phyloP scores from a whole-genome alignment of 1,284 basidiomycete genomes.

The Apiotrichum domesticum region DNA sequence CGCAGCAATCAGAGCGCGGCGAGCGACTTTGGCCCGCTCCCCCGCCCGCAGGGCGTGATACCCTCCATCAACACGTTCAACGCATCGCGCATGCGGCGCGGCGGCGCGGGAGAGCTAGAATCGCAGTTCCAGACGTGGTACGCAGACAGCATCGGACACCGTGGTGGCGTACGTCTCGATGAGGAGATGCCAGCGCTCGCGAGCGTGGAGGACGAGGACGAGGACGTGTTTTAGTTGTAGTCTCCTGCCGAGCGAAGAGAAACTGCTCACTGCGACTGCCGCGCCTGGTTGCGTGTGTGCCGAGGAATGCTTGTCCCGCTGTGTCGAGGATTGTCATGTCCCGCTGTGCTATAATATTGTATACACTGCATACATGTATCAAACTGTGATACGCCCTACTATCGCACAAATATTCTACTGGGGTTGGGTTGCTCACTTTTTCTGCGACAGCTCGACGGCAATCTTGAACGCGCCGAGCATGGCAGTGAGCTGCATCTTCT shows the following conservation, averaged over 20 bases:
- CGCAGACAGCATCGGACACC: constrained; percentile 7
- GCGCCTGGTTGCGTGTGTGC: no score
- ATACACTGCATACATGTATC: constrained; percentile 16
- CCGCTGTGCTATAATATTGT: constrained; percentile 7
- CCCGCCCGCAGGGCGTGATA: not conserved
- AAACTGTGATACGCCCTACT: not conserved
- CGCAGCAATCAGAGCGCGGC: not conserved
- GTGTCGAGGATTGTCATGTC: not conserved
- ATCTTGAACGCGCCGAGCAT: constrained; percentile 91
- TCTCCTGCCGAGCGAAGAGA: no score
- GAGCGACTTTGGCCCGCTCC: constrained; percentile 13
- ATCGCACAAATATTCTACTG: not conserved
- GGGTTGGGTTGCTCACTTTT: constrained; percentile 39
- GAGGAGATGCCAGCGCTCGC: constrained; percentile 11
- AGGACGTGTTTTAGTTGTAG: constrained; percentile 9
- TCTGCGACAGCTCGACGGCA: constrained; percentile 62
- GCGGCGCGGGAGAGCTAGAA: constrained; percentile 6
- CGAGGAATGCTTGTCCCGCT: no score
- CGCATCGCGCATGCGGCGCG: constrained; percentile 8
- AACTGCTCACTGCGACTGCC: no score
- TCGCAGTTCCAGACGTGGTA: constrained; percentile 13
- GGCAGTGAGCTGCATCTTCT: constrained; percentile 91
- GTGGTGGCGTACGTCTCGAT: constrained; percentile 5
- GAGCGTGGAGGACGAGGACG: constrained; percentile 10
- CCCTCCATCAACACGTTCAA: constrained; percentile 5